Base-by-base conservation (phyloP, 2,329 filamentous ascomycete species). In the Colletotrichum noveboracense region DNA sequence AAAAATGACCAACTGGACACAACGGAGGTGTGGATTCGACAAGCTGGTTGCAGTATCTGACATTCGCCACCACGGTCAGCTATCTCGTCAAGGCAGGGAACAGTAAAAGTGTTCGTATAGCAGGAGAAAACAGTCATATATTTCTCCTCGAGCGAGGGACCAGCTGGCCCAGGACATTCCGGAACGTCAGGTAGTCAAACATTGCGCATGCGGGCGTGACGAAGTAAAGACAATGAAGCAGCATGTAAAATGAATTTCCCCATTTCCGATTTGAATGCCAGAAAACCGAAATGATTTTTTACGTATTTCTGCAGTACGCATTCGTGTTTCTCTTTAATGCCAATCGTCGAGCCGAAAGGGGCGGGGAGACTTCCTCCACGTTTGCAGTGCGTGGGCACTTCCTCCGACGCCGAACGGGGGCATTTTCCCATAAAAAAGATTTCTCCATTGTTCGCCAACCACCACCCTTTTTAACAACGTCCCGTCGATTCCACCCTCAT, bases 401-500 rank as follows among this genome's bases (percentile, higher is more conserved):
- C 58, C 58, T 43, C 52, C 52, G 55, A 61, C 70, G 56, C 71
- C 68, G 69, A 67, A 61, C 69, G 69, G 69, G 67, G 34, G 55
- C 56, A 36, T 58, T 66, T 73, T 66, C 70, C 74, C 70, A 32
- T 61, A 32, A 74, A 73, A 75, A 64, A 62, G 58, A 64, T 74
- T 65, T 74, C 74, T 73, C 74, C 74, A 68, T 32, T 64, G 28
- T 76, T 76, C 56, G 74, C 74, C 74, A 74, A 48, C 70, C 70
- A 70, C 58, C 55, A 74, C 30, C 58, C 26, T 30, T 68, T 68
- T 71, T 30, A 71, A 67, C 69, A 69, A 67, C 74, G 72, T 75
- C 69, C 66, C 68, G 68, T 76, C 76, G 73, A 77, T 77, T 75
- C 68, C 75, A 74, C 75, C 62, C 77, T 75, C 72, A 73, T 77